phyloP scores from a whole-genome alignment of 164 flowering plant species.

The Magnolia sinica region DNA sequence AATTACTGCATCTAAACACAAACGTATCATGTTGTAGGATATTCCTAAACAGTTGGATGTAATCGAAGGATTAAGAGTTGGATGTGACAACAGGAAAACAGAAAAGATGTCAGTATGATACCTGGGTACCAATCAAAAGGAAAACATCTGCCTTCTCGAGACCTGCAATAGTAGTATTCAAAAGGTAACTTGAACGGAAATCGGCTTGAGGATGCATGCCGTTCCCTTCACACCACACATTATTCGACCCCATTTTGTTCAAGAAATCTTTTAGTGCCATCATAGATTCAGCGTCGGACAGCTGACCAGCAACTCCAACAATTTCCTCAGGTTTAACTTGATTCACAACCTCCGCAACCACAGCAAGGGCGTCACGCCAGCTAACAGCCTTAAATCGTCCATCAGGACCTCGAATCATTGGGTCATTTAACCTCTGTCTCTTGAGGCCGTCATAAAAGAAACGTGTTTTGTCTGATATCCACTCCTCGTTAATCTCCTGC shows the following conservation, averaged over 20 bases:
- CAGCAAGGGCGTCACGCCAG: conserved; percentile 97
- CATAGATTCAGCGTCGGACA: conserved; percentile 99
- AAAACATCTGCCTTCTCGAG: conserved; percentile 95
- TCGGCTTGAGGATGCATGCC: conserved; percentile 69
- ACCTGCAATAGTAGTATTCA: conserved; percentile 78
- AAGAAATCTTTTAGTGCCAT: conserved; percentile 94
- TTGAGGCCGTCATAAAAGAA: conserved; percentile 97
- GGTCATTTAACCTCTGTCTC: conserved; percentile 95
- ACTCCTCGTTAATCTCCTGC: conserved; percentile 98
- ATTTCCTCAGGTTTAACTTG: conserved; percentile 80
- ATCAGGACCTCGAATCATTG: conserved; percentile 97
- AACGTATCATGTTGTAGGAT: background rate
- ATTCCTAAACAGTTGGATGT: background rate
- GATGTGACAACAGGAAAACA: background rate
- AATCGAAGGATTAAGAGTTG: background rate
- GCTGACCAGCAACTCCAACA: conserved; percentile 89
- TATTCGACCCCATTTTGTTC: conserved; percentile 91
- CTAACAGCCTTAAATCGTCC: conserved; percentile 91
- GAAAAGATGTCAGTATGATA: conserved; percentile 17
- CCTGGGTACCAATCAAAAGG: conserved; percentile 98
- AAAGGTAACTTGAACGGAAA: conserved; percentile 76
- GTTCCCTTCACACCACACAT: conserved; percentile 89
- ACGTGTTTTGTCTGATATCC: conserved; percentile 99
- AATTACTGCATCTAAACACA: background rate
- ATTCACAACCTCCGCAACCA: conserved; percentile 77